A percentile compares a stretch with the other conserved stretches of the same genome.
phyloP scores from a whole-genome alignment of 345 rosid species.

The Chamaenerion angustifolium region DNA sequence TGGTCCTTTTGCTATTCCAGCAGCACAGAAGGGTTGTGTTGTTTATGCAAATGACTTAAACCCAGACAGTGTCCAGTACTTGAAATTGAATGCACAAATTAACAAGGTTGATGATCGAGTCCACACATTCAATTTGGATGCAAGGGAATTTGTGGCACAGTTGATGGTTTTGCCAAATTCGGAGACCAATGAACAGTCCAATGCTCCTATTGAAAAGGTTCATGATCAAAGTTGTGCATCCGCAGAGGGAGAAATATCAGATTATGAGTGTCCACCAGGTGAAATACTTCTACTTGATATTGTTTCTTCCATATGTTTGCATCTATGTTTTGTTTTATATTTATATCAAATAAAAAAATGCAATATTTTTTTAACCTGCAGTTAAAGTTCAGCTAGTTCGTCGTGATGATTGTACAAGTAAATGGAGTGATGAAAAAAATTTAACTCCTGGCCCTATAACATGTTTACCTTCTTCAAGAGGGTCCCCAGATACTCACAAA shows the following conservation, averaged over 20 bases:
- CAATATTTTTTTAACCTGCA: slow-evolving; percentile 8
- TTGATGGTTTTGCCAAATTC: slow-evolving; percentile 36
- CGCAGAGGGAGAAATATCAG: slow-evolving; percentile 10
- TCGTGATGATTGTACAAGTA: too few species aligned
- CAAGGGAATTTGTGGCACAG: slow-evolving; percentile 56
- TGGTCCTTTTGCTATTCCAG: slow-evolving; percentile 94
- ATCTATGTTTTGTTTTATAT: too few species aligned
- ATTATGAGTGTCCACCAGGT: slow-evolving; percentile 19
- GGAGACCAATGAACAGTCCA: slow-evolving; percentile 20
- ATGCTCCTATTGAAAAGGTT: slow-evolving; percentile 18
- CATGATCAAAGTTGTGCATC: slow-evolving; percentile 11
- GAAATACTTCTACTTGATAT: too few species aligned
- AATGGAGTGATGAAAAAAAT: slow-evolving; percentile 5
- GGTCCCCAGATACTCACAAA: slow-evolving; percentile 27
- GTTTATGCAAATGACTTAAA: slow-evolving; percentile 88
- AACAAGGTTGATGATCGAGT: slow-evolving; percentile 65
- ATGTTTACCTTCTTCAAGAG: slow-evolving; percentile 25
- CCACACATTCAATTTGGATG: slow-evolving; percentile 72
- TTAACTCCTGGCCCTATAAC: slow-evolving; percentile 14
- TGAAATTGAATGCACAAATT: slow-evolving; percentile 71
- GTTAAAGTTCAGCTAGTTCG: slow-evolving; percentile 20
- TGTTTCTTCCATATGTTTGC: background rate
- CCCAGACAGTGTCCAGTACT: slow-evolving; percentile 60
- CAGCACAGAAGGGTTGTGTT: slow-evolving; percentile 79
- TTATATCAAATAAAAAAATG: too few species aligned